Percentiles rank a stretch among this genome's conserved stretches.
Conservation (phyloP, 805 yeast species). For the Saturnispora hagleri region DNA sequence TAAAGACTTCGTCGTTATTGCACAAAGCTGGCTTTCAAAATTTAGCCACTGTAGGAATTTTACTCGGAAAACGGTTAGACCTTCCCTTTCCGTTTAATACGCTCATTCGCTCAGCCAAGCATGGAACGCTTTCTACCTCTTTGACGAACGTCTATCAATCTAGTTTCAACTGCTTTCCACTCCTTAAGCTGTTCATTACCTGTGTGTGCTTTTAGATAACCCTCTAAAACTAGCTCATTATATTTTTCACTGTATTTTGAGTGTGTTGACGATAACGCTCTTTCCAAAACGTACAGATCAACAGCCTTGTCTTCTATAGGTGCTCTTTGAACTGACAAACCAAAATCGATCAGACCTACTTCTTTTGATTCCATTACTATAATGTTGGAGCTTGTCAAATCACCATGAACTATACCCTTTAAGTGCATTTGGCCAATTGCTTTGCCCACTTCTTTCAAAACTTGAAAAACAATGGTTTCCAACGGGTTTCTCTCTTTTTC, state of each 20-base stretch:
- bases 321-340: slow-evolving; percentile 68
- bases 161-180: slow-evolving; percentile 44
- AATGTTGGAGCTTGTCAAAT: slow-evolving; percentile 83
- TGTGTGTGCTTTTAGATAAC: slow-evolving; percentile 37
- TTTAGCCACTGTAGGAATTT: neutral
- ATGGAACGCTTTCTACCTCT: slow-evolving; percentile 94
- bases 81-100: neutral
- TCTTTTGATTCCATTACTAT: slow-evolving; percentile 31
- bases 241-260: slow-evolving; percentile 60
- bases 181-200: slow-evolving; percentile 32
- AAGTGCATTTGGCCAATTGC: slow-evolving; percentile 64
- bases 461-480: slow-evolving; percentile 31
- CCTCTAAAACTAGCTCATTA: slow-evolving; percentile 62
- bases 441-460: slow-evolving; percentile 50
- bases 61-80: neutral
- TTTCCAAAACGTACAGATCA: slow-evolving; percentile 87
- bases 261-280: slow-evolving; percentile 89
- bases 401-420: slow-evolving; percentile 84
- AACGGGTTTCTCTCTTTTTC: slow-evolving; percentile 17
- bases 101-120: slow-evolving; percentile 46
- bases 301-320: slow-evolving; percentile 92
- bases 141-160: slow-evolving; percentile 76
- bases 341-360: slow-evolving; percentile 69
- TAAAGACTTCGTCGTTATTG: neutral
- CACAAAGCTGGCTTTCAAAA: neutral